A percentile compares a stretch with the other conserved stretches of the same genome.
Evolutionary conservation across 2,329 filamentous ascomycete species (phyloP).

Genomic region (Pseudogymnoascus sp.): DNA sequence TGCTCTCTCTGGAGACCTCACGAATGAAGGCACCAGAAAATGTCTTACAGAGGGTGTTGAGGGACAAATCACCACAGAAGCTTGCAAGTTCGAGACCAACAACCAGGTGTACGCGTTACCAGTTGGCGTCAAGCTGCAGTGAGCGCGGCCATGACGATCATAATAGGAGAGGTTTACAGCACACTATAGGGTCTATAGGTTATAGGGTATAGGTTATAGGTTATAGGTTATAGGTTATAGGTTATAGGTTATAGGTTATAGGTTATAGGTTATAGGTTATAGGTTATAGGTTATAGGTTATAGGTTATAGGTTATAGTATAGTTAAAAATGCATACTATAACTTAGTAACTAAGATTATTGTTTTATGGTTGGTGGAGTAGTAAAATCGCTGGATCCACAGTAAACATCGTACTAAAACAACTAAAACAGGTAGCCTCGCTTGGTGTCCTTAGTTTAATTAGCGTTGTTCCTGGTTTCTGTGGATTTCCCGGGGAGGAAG

Average conservation of each 20-base stretch:
- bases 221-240: no score
- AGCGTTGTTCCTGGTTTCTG: slow-evolving; percentile 1
- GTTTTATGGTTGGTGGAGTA: not conserved
- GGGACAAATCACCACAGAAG: slow-evolving; percentile 20
- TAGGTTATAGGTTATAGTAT: not conserved
- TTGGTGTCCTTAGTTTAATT: not conserved
- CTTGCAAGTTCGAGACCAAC: slow-evolving; percentile 32
- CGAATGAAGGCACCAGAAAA: slow-evolving; percentile 25
- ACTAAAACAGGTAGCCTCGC: not conserved
- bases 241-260: no score
- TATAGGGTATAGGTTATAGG: no score
- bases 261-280: not conserved
- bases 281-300: not conserved
- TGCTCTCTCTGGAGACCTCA: slow-evolving; percentile 35
- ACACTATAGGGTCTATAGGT: not conserved
- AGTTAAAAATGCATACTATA: not conserved
- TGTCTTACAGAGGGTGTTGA: slow-evolving; percentile 33
- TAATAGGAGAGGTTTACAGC: not conserved
- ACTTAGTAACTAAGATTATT: no score
- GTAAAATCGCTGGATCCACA: not conserved
- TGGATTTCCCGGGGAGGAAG: not conserved
- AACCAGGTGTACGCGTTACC: slow-evolving; percentile 39
- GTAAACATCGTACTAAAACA: no score
- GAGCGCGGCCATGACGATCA: not conserved
- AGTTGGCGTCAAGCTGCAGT: slow-evolving; percentile 25